Conservation (phyloP, 164 flowering plant genomes). For the Aristolochia californica region DNA sequence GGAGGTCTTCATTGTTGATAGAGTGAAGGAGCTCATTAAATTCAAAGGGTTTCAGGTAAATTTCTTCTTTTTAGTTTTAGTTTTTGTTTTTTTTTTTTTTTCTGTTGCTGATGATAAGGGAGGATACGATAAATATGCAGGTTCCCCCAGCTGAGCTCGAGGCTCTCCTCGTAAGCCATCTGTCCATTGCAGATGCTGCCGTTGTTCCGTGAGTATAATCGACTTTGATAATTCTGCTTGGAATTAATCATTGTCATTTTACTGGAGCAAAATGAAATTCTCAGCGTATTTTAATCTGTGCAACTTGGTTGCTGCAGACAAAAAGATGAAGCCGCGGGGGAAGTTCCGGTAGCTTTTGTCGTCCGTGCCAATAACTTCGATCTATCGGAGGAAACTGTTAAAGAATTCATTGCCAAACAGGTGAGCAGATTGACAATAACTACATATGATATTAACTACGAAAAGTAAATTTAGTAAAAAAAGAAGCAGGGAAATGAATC, state of each 20-base stretch:
- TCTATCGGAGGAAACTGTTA: constrained; percentile 53
- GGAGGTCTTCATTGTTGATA: constrained; percentile 68
- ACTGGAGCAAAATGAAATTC: not conserved
- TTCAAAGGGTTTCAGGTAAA: constrained; percentile 76
- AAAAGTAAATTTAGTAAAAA: no score
- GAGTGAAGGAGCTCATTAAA: constrained; percentile 80
- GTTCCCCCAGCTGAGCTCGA: constrained; percentile 94
- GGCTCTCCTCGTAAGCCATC: constrained; percentile 54
- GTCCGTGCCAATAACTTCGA: constrained; percentile 44
- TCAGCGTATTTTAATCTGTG: not conserved
- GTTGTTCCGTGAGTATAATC: constrained; percentile 68
- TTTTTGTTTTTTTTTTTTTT: not conserved
- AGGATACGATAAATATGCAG: constrained; percentile 12
- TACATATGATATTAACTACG: no score
- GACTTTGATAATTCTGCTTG: not conserved
- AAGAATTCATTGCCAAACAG: constrained; percentile 67
- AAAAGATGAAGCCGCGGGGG: constrained; percentile 65
- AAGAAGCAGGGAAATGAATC: no score
- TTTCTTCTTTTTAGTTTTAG: no score
- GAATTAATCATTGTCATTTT: not conserved
- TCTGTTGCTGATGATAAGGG: no score
- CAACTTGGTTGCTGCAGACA: constrained; percentile 24
- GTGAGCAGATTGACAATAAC: constrained; percentile 13
- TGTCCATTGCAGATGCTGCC: constrained; percentile 70
- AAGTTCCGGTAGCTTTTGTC: constrained; percentile 85